phyloP scores from a whole-genome alignment of 2,329 filamentous ascomycete species.

The Lojkania enalia region DNA sequence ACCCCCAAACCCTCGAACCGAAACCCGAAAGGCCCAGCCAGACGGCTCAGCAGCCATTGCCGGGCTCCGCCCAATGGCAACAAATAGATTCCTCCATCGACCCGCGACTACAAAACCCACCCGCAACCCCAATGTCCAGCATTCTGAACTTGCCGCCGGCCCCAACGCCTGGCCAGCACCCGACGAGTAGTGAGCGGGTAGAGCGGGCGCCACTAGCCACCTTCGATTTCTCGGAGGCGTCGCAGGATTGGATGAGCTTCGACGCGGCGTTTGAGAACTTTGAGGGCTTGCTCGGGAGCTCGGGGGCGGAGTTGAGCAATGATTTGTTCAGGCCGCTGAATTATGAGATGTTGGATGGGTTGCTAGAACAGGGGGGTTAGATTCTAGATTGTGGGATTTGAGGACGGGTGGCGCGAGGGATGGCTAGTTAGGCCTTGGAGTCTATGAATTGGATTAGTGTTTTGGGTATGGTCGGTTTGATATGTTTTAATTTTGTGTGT shows the following conservation, averaged over 20 bases:
- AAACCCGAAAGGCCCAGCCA: slow-evolving; percentile 1
- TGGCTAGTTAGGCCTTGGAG: no score
- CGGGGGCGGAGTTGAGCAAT: slow-evolving; percentile 44
- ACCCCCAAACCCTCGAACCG: not conserved
- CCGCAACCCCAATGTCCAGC: slow-evolving; percentile 30
- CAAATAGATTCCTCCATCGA: slow-evolving; percentile 36
- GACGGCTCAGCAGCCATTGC: slow-evolving; percentile 2
- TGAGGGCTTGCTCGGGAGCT: slow-evolving; percentile 43
- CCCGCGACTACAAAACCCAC: slow-evolving; percentile 34
- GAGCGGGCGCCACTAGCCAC: slow-evolving; percentile 28
- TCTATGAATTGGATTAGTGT: no score
- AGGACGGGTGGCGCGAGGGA: no score
- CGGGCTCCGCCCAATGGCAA: slow-evolving; percentile 28
- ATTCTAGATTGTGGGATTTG: no score
- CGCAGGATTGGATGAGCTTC: slow-evolving; percentile 46
- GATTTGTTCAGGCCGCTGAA: slow-evolving; percentile 43
- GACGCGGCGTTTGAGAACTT: slow-evolving; percentile 47
- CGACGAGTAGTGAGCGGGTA: slow-evolving; percentile 42
- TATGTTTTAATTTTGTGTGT: no score
- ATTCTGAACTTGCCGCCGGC: slow-evolving; percentile 34
- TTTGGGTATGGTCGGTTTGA: no score
- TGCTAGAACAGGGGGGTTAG: slow-evolving; percentile 27
- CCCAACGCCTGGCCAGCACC: slow-evolving; percentile 40
- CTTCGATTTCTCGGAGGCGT: slow-evolving; percentile 40
- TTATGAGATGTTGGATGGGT: slow-evolving; percentile 40